Conservation (phyloP, 768 basidiomycete genomes). For the Tulasnella sp. region DNA sequence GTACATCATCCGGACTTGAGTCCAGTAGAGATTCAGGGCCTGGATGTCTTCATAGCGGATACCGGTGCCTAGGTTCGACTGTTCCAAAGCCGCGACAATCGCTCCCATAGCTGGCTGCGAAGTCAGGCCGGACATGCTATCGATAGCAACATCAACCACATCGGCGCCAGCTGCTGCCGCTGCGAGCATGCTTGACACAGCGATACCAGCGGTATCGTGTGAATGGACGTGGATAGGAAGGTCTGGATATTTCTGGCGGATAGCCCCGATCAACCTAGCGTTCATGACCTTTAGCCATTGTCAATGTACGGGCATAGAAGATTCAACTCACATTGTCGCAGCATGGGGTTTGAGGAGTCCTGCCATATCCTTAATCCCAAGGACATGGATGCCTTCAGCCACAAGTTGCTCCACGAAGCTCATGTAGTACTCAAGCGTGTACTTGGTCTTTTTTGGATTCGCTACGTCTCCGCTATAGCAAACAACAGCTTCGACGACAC, state of each 20-base stretch:
- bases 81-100: constrained; percentile 87
- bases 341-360: constrained; percentile 92
- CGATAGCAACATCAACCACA: constrained; percentile 95
- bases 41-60: constrained; percentile 97
- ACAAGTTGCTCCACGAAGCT: constrained; percentile 92
- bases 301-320: not conserved
- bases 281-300: too few species aligned
- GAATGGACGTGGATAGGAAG: constrained; percentile 99
- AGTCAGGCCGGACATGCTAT: constrained; percentile 97
- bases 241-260: constrained; percentile 92
- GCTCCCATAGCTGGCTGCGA: constrained; percentile 99
- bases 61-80: constrained; percentile 85
- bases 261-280: constrained; percentile 76
- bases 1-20: constrained; percentile 91
- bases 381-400: constrained; percentile 87
- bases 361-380: constrained; percentile 99
- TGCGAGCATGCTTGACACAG: constrained; percentile 94
- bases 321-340: constrained; percentile 62
- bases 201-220: constrained; percentile 98
- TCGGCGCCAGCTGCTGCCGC: constrained; percentile 95
- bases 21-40: constrained; percentile 96
- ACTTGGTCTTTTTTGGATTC: constrained; percentile 89
- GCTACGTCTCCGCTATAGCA: constrained; percentile 99
- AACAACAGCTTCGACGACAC: constrained; percentile 93
- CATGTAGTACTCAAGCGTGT: constrained; percentile 94